Conservation (phyloP, 495 filamentous ascomycete genomes). For the Xeromyces bisporus region DNA sequence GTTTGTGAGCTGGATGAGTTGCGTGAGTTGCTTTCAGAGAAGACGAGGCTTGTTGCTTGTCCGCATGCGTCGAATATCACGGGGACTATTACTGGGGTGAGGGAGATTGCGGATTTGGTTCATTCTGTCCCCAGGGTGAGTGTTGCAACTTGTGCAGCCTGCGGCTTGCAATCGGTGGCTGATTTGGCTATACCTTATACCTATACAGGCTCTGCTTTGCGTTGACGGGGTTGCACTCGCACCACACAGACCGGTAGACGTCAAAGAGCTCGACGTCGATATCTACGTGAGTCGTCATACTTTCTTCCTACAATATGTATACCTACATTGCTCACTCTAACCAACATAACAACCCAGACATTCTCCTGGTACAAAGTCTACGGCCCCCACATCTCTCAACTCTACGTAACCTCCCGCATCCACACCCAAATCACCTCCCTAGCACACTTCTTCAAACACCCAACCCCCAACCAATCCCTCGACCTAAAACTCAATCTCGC, state of each 20-base stretch:
- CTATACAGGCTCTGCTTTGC: constrained; percentile 24
- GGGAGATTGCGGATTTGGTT: constrained; percentile 29
- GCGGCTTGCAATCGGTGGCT: constrained; percentile 5
- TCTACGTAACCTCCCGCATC: constrained; percentile 37
- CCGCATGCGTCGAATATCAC: constrained; percentile 56
- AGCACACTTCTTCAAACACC: constrained; percentile 49
- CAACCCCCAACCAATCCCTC: constrained; percentile 32
- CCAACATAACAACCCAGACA: constrained; percentile 9
- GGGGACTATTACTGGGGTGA: constrained; percentile 48
- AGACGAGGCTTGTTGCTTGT: constrained; percentile 48
- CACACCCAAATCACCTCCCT: constrained; percentile 34
- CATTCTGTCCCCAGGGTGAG: constrained; percentile 23
- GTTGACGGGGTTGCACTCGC: constrained; percentile 55
- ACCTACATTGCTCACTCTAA: constrained; percentile 36
- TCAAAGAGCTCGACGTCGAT: constrained; percentile 46
- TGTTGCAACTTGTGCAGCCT: too few species aligned
- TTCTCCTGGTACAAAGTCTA: constrained; percentile 66
- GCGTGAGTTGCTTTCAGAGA: constrained; percentile 33
- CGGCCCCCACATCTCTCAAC: constrained; percentile 50
- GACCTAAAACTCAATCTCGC: constrained; percentile 48
- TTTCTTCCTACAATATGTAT: too few species aligned
- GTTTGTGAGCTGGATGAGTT: constrained; percentile 36
- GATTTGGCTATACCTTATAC: constrained; percentile 15
- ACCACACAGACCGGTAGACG: constrained; percentile 51
- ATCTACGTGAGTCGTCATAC: constrained; percentile 45